These are phyloP conservation scores for Coffea humblotiana DNA, from an alignment of 305 asterid species.

Conservation along the genomic window DNA sequence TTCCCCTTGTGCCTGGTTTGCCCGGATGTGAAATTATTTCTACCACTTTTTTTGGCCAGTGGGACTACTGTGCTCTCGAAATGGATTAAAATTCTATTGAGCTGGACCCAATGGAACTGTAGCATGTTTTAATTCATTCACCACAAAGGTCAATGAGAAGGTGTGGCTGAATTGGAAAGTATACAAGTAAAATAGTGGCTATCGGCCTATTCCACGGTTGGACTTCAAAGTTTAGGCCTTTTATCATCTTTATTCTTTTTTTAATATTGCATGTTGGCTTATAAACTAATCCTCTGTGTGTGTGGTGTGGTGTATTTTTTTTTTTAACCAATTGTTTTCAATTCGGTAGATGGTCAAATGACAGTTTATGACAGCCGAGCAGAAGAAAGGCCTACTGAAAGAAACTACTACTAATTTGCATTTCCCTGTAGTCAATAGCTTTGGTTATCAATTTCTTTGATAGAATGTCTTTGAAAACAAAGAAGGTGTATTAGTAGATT, in stretches of 20 bases:
- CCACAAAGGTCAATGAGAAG: background rate
- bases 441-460: background rate
- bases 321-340: background rate
- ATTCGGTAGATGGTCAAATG: background rate
- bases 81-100: background rate
- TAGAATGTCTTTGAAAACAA: background rate
- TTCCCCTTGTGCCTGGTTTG: constrained; percentile 8
- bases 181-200: background rate
- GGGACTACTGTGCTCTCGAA: background rate
- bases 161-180: background rate
- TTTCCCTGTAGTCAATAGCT: background rate
- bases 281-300: background rate
- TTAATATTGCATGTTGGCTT: background rate
- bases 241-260: background rate
- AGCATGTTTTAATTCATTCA: background rate
- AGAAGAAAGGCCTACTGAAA: background rate
- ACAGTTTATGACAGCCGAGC: background rate
- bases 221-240: background rate
- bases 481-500: background rate
- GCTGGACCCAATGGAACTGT: background rate
- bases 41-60: background rate
- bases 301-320: background rate
- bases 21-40: constrained; percentile 18
- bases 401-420: background rate
- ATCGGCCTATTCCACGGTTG: background rate